phyloP scores from a whole-genome alignment of 805 yeast genomes.

The Cyberlindnera misumaiensis region DNA sequence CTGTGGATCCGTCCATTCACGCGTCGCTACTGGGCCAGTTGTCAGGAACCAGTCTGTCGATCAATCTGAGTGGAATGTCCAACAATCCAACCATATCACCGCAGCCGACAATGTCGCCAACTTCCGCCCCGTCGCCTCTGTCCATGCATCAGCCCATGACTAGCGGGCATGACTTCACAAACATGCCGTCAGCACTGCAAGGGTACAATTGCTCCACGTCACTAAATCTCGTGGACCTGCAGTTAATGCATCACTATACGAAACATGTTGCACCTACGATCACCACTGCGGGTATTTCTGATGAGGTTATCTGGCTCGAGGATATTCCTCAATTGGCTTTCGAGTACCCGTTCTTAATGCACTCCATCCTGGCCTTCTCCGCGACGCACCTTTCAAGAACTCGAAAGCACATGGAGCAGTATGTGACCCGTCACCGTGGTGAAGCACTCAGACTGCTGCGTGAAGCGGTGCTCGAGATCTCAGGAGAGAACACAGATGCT shows the following conservation, averaged over 20 bases:
- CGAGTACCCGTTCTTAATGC: conserved; percentile 86
- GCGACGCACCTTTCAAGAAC: conserved; percentile 86
- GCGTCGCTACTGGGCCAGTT: not conserved
- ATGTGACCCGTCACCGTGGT: conserved; percentile 80
- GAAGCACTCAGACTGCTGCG: conserved; percentile 77
- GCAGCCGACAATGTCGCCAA: conserved; percentile 24
- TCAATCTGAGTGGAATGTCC: conserved; percentile 20
- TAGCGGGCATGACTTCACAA: conserved; percentile 8
- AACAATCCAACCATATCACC: conserved; percentile 26
- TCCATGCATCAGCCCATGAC: conserved; percentile 17
- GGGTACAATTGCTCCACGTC: conserved; percentile 42
- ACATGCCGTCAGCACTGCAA: conserved; percentile 13
- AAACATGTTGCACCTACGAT: conserved; percentile 81
- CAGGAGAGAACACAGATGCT: conserved; percentile 84
- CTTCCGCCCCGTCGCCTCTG: conserved; percentile 19
- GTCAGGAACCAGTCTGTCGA: conserved; percentile 12
- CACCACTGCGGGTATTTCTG: conserved; percentile 86
- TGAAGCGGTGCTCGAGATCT: conserved; percentile 80
- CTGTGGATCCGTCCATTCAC: conserved; percentile 4
- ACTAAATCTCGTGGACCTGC: conserved; percentile 47
- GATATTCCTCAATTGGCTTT: conserved; percentile 88
- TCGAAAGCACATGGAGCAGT: conserved; percentile 68
- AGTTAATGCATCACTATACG: conserved; percentile 82
- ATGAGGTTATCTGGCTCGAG: conserved; percentile 76
- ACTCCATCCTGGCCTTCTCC: conserved; percentile 80